Conservation (phyloP, 2,329 filamentous ascomycete genomes). For the Aspergillus udagawae region DNA sequence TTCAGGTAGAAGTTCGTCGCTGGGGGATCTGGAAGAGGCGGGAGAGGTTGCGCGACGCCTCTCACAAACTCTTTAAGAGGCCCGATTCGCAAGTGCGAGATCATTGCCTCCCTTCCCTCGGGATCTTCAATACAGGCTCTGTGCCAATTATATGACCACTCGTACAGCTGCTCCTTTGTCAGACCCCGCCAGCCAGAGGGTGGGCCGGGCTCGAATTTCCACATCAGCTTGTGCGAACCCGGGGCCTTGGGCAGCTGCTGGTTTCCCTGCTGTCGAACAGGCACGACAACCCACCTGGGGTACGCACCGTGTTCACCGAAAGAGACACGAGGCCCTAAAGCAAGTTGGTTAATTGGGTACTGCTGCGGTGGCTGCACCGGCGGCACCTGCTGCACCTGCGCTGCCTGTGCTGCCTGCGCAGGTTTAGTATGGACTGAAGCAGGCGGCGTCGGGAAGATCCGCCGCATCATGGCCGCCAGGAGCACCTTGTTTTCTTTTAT, state of each 20-base stretch:
- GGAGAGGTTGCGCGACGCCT: constrained; percentile 20
- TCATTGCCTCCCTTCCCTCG: constrained; percentile 12
- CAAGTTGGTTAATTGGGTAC: neutral
- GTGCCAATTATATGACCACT: constrained; percentile 19
- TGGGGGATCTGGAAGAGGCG: constrained; percentile 14
- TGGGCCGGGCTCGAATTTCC: constrained; percentile 20
- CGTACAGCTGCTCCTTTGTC: constrained; percentile 10
- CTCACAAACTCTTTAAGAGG: constrained; percentile 2
- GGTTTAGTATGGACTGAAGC: too few species aligned
- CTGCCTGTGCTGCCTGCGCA: too few species aligned
- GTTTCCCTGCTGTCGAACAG: neutral
- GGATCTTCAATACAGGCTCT: constrained; percentile 10
- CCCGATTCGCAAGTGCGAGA: neutral
- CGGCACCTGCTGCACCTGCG: too few species aligned
- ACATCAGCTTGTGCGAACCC: constrained; percentile 4
- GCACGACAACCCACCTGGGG: constrained; percentile 12
- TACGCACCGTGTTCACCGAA: constrained; percentile 5
- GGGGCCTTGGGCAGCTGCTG: neutral
- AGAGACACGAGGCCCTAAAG: neutral
- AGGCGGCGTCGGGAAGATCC: neutral
- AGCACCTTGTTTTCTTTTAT: neutral
- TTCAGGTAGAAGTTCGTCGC: neutral
- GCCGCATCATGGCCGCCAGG: neutral
- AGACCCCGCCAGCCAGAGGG: neutral
- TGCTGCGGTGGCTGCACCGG: neutral